Evolutionary conservation across 768 basidiomycete species (phyloP), one percentile per base, ranked within the genome.

Genomic region (Lyophyllum shimeji): DNA sequence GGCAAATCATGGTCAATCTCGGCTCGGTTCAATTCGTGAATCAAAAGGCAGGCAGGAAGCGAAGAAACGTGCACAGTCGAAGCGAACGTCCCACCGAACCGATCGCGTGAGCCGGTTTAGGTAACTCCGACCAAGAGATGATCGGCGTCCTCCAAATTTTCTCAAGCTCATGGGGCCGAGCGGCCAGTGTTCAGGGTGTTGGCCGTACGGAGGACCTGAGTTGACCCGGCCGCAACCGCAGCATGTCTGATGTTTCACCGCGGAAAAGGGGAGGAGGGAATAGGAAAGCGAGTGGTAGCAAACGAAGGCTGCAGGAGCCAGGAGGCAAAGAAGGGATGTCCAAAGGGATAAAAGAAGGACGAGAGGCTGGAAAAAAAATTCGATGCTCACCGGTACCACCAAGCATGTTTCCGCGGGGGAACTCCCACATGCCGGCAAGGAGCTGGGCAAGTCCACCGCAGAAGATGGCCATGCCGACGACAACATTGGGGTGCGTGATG

Each of bases 351-450:
- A 78, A 81, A 6, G 6, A 12, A 48, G 76, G 81, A 11, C 76
- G 77, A 1, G 76, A 69, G 68, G 80, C 80, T 1, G 78, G 79
- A 27, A 72, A 73, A n/a, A n/a, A n/a, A n/a, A n/a, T n/a, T n/a
- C n/a, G n/a, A n/a, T n/a, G n/a, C 86, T 70, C 39, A 88, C 89
- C 87, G 25, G 88, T 85, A 11, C 81, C 89, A 61, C 85, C 87
- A 59, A 91, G 90, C 0, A 73, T 74, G 60, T 92, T 90, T 0
- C 85, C 85, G 29, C 79, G 71, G 15, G 84, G 82, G 72, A 86
- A 87, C 70, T 87, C 86, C 91, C 91, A 93, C 87, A 94, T 92
- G 40, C 94, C 94, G 27, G 93, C 93, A 37, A 95, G 73, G 45
- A 95, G 76, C 67, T 95, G 94, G 12, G 80, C 86, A 29, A 95